phyloP scores from a whole-genome alignment of 768 basidiomycete species.

The Leccinum pellstonianum region DNA sequence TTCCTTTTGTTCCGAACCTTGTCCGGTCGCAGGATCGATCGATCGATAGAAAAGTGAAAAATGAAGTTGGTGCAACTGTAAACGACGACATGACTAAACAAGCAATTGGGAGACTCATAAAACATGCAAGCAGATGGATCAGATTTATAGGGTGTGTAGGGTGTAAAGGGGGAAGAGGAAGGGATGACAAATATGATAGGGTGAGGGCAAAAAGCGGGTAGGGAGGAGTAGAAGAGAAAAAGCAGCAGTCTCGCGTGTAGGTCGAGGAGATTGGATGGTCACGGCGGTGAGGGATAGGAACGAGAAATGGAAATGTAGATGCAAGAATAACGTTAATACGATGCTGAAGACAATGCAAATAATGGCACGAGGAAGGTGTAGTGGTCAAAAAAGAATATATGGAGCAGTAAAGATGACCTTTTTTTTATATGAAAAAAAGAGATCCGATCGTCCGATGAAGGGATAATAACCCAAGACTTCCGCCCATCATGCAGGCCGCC shows the following conservation, averaged over 20 bases:
- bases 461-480: constrained; percentile 13
- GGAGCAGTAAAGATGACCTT: neutral
- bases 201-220: neutral
- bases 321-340: constrained; percentile 20
- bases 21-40: neutral
- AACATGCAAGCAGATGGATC: neutral
- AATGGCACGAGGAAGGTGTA: neutral
- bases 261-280: neutral
- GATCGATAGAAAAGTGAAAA: neutral
- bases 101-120: neutral
- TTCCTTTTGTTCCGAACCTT: no score
- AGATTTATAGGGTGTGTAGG: neutral
- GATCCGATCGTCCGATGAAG: constrained; percentile 13
- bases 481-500: constrained; percentile 39
- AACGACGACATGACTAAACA: neutral
- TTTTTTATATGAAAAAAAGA: neutral
- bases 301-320: constrained; percentile 1
- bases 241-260: neutral
- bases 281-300: neutral
- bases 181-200: neutral
- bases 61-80: neutral
- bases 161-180: neutral
- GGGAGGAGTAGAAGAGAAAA: neutral
- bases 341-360: constrained; percentile 16
- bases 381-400: neutral